phyloP scores from a whole-genome alignment of 2,329 filamentous ascomycete genomes.

The Paecilomyces sp. region DNA sequence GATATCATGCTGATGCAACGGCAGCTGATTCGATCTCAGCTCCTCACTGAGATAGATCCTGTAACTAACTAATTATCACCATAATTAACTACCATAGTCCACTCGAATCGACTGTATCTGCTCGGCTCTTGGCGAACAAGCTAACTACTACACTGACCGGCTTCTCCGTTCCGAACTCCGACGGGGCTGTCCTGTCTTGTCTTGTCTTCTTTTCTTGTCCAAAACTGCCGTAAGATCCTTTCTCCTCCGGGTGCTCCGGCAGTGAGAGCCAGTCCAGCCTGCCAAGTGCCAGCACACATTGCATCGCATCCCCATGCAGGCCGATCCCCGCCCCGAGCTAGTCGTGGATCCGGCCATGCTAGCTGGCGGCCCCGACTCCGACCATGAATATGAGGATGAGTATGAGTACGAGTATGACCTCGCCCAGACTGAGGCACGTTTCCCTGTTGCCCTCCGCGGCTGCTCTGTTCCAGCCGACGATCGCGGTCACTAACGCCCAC shows the following conservation, averaged over 20 bases:
- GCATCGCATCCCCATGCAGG: conserved; percentile 3
- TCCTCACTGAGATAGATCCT: background rate
- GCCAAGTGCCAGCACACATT: background rate
- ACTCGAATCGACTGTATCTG: no score
- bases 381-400: conserved; percentile 27
- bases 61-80: no score
- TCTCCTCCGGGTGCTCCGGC: background rate
- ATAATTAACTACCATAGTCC: no score
- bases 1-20: background rate
- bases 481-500: conserved; percentile 3
- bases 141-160: background rate
- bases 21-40: background rate
- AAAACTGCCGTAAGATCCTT: no score
- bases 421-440: conserved; percentile 43
- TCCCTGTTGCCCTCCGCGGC: conserved; percentile 1
- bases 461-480: background rate
- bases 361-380: background rate
- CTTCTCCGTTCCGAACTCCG: background rate
- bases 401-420: conserved; percentile 59
- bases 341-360: conserved; percentile 17
- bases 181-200: background rate
- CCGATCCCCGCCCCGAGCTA: conserved; percentile 6
- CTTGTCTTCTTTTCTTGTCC: no score
- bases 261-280: background rate
- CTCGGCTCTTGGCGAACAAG: no score